Base-by-base conservation (phyloP, 1,284 basidiomycete species). In the Erythrobasidium hasegawianum region DNA sequence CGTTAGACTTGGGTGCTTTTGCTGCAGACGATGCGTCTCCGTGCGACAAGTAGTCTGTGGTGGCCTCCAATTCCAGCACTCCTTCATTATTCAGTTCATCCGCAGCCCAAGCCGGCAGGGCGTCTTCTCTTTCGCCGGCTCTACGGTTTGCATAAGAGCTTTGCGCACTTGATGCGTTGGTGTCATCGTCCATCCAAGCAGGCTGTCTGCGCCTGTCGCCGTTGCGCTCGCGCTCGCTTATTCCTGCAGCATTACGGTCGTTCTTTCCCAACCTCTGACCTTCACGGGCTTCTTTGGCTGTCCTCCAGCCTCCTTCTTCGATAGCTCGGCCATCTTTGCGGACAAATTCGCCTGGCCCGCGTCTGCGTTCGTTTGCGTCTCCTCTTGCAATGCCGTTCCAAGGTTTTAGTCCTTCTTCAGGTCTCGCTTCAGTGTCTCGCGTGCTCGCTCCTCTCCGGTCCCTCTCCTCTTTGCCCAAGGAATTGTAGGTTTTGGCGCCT, bases 181-280 rank as follows among this genome's bases (percentile, higher is more conserved):
- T 18, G 33, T 64, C 55, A n/a, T 64, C 61, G 20, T 64, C 62
- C 62, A 65, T 65, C 62, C 62, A 65, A 24, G 62, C 62, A 26
- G 62, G 62, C 62, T 65, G 62, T 52, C 62, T 43, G 13, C 62
- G 62, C 2, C 62, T 56, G 62, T 65, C 62, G 20, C 41, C 43
- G 20, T 43, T 41, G 41, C 33, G 33, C 33, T 39, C 54, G n/a
- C 43, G 24, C 5, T 49, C 53, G 14, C 62, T 38, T 29, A 22
- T 2, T 24, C 54, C 38, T 24, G 27, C 26, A 38, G 5, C 24
- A 5, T 27, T 5, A 13, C 54, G 13, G 54, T 24, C 54, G 16
- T 9, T 20, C 39, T 20, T 52, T 47, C 27, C 27, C 53, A n/a
- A 45, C 45, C 57, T 54, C 18, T 3, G 33, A 33, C 55, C 14